A percentile compares a stretch with the other conserved stretches of the same genome.
Conservation (phyloP, 2,329 filamentous ascomycete genomes). For the Lecanicillium sp. region DNA sequence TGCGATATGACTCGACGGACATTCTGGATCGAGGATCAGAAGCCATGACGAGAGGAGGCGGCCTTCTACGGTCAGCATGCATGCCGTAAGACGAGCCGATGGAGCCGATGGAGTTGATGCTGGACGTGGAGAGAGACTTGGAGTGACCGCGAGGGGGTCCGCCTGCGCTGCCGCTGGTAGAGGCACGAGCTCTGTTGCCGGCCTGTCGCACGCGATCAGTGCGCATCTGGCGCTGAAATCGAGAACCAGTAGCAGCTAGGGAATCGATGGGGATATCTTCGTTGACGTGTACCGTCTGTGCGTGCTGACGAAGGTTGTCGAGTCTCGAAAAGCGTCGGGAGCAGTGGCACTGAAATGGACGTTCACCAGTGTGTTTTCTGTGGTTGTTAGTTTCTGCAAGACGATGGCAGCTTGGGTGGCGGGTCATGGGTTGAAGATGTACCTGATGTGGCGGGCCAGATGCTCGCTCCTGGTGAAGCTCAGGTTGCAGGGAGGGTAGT, state of each 20-base stretch:
- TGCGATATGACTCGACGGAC: conserved; percentile 63
- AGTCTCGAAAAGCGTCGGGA: conserved; percentile 86
- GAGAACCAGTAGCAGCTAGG: conserved; percentile 82
- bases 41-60: conserved; percentile 77
- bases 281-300: conserved; percentile 94
- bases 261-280: conserved; percentile 95
- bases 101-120: conserved; percentile 70
- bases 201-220: conserved; percentile 75
- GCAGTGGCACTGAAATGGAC: conserved; percentile 95
- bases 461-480: conserved; percentile 97
- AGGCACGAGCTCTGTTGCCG: conserved; percentile 65
- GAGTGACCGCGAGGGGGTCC: conserved; percentile 72
- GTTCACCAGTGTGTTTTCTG: conserved; percentile 95
- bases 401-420: neutral
- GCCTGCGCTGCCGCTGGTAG: conserved; percentile 67
- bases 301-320: conserved; percentile 93
- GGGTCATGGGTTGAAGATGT: conserved; percentile 19
- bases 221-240: conserved; percentile 87
- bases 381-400: neutral
- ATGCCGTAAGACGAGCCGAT: conserved; percentile 58
- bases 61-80: conserved; percentile 61
- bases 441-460: conserved; percentile 89
- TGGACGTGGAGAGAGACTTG: conserved; percentile 80
- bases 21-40: conserved; percentile 62
- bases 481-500: conserved; percentile 86